phyloP scores from a whole-genome alignment of 306 rosid genomes.

The Argentina anserina region DNA sequence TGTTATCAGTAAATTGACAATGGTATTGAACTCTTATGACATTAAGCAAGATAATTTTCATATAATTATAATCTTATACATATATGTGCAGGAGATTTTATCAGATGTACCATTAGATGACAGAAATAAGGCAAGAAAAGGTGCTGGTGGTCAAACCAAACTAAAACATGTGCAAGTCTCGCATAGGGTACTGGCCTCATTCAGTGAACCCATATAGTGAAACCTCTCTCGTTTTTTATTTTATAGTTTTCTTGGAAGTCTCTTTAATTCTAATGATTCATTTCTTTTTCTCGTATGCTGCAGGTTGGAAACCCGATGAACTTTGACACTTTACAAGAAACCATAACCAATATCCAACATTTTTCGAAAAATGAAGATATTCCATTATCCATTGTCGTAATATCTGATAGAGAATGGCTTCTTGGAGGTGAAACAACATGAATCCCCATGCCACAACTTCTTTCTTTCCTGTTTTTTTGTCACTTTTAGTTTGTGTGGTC shows the following conservation, averaged over 20 bases:
- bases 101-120: slow-evolving; percentile 70
- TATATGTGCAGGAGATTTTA: slow-evolving; percentile 66
- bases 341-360: slow-evolving; percentile 58
- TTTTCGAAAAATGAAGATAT: slow-evolving; percentile 44
- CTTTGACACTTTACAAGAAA: slow-evolving; percentile 67
- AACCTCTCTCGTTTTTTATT: slow-evolving; percentile 10
- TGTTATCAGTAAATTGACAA: neutral
- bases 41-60: neutral
- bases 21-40: neutral
- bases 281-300: slow-evolving; percentile 14
- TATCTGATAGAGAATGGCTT: slow-evolving; percentile 88
- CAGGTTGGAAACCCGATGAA: slow-evolving; percentile 92
- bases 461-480: neutral
- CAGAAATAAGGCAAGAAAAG: slow-evolving; percentile 46
- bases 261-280: slow-evolving; percentile 8
- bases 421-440: slow-evolving; percentile 57
- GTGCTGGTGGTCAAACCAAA: slow-evolving; percentile 39
- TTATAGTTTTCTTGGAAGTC: neutral
- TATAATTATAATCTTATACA: slow-evolving; percentile 12
- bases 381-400: slow-evolving; percentile 73
- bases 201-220: slow-evolving; percentile 14
- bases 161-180: slow-evolving; percentile 71
- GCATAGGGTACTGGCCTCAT: slow-evolving; percentile 57
- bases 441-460: neutral
- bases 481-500: neutral